phyloP scores from a whole-genome alignment of 371 early-diverging fungal genomes.

The Mucor sp. region DNA sequence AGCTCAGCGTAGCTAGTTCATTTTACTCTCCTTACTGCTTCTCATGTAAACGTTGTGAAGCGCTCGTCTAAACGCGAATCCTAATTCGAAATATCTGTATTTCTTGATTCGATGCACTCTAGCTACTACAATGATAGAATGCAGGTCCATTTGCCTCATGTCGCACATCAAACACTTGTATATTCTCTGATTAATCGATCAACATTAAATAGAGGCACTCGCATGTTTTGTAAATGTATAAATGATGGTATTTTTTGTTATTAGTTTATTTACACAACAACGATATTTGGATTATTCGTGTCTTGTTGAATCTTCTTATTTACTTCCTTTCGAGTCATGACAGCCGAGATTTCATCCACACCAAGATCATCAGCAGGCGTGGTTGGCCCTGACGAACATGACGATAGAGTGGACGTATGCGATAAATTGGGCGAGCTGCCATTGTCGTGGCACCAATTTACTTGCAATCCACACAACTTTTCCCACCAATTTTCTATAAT shows the following conservation, averaged over 20 bases:
- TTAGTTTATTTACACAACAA: slow-evolving; percentile 13
- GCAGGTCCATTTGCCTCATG: too few relatives aligned
- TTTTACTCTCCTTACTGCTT: too few relatives aligned
- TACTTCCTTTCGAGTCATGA: slow-evolving; percentile 14
- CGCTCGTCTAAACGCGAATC: too few relatives aligned
- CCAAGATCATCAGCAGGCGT: slow-evolving; percentile 11
- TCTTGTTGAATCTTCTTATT: background rate
- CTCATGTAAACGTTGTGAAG: too few relatives aligned
- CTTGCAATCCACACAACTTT: slow-evolving; percentile 9
- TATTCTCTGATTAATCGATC: background rate
- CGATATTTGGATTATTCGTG: slow-evolving; percentile 3
- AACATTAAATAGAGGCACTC: background rate
- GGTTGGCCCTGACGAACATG: slow-evolving; percentile 7
- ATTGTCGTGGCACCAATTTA: background rate
- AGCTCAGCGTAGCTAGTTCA: too few relatives aligned
- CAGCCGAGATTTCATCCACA: slow-evolving; percentile 10
- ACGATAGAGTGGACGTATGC: background rate
- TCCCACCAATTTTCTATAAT: slow-evolving; percentile 61
- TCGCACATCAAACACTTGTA: too few relatives aligned
- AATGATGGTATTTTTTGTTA: background rate
- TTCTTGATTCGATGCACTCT: too few relatives aligned
- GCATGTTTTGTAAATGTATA: background rate
- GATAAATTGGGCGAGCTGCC: slow-evolving; percentile 8
- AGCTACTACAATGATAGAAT: too few relatives aligned
- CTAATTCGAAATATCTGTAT: too few relatives aligned